Percentiles rank a stretch among this genome's conserved stretches.
Evolutionary conservation across 176 grass and related monocot genomes (phyloP).

Genomic region (Rhynchospora tenuis): DNA sequence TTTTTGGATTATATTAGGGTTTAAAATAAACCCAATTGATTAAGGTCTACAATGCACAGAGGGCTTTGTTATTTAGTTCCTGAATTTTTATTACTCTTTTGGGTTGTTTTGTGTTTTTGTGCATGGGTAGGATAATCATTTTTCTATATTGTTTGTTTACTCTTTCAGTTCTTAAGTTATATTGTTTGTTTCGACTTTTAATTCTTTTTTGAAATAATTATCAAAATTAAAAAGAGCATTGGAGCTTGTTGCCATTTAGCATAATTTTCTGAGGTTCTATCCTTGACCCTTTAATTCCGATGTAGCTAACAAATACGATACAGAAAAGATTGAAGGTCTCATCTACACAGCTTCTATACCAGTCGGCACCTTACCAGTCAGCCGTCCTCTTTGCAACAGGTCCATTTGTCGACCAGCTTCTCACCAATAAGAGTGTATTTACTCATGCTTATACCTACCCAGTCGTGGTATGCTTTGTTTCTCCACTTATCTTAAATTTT

Average conservation of each 20-base stretch:
- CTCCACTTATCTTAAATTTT: background rate
- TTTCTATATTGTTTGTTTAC: background rate
- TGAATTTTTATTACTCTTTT: background rate
- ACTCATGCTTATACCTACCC: slow-evolving; percentile 65
- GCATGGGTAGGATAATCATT: background rate
- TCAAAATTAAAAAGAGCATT: background rate
- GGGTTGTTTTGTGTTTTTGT: background rate
- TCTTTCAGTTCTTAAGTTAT: background rate
- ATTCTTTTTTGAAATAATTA: background rate
- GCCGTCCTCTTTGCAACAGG: slow-evolving; percentile 82
- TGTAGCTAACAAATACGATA: slow-evolving; percentile 96
- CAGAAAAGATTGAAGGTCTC: slow-evolving; percentile 98
- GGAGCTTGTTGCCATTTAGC: background rate
- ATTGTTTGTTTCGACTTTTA: background rate
- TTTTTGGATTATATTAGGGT: background rate
- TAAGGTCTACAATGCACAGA: background rate
- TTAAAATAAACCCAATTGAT: background rate
- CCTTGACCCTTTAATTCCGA: slow-evolving; percentile 54
- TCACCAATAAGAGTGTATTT: slow-evolving; percentile 83
- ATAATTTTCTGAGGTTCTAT: slow-evolving; percentile 15
- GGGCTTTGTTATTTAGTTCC: background rate
- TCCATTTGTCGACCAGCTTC: slow-evolving; percentile 85
- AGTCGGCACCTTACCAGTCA: slow-evolving; percentile 88
- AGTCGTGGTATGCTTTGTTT: slow-evolving; percentile 54
- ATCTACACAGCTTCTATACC: slow-evolving; percentile 89